These are phyloP conservation scores for Fusarium proliferatum DNA, from an alignment of 2,329 filamentous ascomycete genomes.

Conservation along the genomic window DNA sequence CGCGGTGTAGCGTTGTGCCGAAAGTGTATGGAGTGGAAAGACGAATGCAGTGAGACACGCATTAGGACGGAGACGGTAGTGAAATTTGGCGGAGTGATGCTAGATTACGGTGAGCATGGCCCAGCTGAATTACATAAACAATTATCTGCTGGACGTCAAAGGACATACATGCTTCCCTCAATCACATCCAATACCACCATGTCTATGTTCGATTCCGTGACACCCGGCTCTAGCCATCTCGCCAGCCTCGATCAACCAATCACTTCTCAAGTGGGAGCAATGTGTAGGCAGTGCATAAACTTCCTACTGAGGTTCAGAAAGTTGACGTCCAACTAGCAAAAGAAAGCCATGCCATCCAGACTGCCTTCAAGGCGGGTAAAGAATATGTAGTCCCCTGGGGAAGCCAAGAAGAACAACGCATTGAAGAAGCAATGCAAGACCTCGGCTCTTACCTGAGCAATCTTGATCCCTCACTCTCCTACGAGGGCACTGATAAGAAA, in stretches of 20 bases:
- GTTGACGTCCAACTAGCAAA: background rate
- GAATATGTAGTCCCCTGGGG: slow-evolving; percentile 15
- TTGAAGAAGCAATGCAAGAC: slow-evolving; percentile 18
- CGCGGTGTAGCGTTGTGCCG: background rate
- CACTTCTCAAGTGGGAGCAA: fast-evolving
- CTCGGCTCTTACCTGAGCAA: slow-evolving; percentile 3
- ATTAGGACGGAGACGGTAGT: background rate
- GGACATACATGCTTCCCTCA: background rate
- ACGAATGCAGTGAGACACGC: slow-evolving; percentile 12
- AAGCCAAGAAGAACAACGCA: background rate
- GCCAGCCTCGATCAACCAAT: background rate
- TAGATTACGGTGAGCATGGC: background rate
- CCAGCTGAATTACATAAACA: background rate
- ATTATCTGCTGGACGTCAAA: background rate
- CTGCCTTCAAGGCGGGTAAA: slow-evolving; percentile 6
- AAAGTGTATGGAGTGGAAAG: background rate
- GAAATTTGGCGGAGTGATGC: background rate
- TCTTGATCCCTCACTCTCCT: slow-evolving; percentile 13
- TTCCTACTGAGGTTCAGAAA: fast-evolving
- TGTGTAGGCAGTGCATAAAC: background rate
- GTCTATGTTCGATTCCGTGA: background rate
- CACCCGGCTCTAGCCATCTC: background rate
- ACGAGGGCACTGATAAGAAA: slow-evolving; percentile 24
- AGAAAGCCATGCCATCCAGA: background rate
- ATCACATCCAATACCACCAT: background rate